Percentiles rank a stretch among this genome's conserved stretches.
Evolutionary conservation across 805 yeast species (phyloP).

Genomic region (Spathaspora gorwiae): DNA sequence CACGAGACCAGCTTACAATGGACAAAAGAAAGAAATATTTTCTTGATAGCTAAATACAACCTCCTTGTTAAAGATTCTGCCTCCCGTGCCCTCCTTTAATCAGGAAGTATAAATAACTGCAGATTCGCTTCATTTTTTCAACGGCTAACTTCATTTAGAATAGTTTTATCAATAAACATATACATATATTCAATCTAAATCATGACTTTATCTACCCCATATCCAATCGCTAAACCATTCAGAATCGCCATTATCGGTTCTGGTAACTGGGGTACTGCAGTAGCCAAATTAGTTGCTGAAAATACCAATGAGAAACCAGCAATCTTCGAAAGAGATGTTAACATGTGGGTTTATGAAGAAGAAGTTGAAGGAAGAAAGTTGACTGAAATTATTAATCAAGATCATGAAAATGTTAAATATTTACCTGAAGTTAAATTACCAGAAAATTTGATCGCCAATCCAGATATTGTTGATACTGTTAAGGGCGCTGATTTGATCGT

Average conservation of each 20-base stretch:
- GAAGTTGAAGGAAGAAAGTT: conserved; percentile 68
- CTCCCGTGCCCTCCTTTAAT: too few species aligned
- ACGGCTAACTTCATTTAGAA: too few species aligned
- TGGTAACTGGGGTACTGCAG: conserved; percentile 98
- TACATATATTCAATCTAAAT: too few species aligned
- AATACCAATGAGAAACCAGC: conserved; percentile 69
- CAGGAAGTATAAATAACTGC: too few species aligned
- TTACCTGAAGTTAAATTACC: conserved; percentile 88
- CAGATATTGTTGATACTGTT: conserved; percentile 73
- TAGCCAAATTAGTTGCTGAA: conserved; percentile 92
- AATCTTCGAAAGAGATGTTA: conserved; percentile 67
- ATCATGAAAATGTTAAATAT: conserved; percentile 92
- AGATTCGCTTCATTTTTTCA: too few species aligned
- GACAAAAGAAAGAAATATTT: too few species aligned
- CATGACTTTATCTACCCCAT: conserved; percentile 22
- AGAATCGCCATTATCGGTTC: conserved; percentile 76
- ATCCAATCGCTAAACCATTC: conserved; percentile 31
- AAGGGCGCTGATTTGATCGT: conserved; percentile 79
- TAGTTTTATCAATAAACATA: too few species aligned
- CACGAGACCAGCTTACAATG: too few species aligned
- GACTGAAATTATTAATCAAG: conserved; percentile 84
- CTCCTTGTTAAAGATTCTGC: too few species aligned
- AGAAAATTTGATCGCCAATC: conserved; percentile 79
- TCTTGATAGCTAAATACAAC: too few species aligned
- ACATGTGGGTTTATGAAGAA: conserved; percentile 98